Evolutionary conservation across 371 early-diverging fungal genomes (phyloP), one percentile per base, ranked within the genome.

Genomic region (Circinella umbellata): DNA sequence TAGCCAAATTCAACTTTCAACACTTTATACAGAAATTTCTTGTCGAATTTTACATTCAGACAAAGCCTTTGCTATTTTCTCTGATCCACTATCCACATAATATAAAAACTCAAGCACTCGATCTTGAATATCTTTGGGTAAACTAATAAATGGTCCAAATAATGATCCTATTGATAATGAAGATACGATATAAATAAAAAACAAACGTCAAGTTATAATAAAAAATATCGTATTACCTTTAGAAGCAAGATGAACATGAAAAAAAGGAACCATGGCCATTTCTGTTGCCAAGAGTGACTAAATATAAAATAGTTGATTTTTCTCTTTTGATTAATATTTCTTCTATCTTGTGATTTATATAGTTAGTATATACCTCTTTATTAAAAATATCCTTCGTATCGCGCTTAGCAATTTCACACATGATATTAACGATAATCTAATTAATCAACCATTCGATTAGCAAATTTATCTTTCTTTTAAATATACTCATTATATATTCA

Each of bases 51-150:
- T 67, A 53, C 74, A 76, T 64, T 67, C 65, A 42, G 66, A 18
- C 55, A 80, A 64, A 34, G 81, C 78, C 47, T 51, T 39, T 9
- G 67, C 65, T 59, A 80, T 70, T 35, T 76, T 80, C n/a, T 68
- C 63, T 34, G 78, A 71, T 49, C 66, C 66, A 39, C 73, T 74
- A 69, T 71, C 65, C 0, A 80, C 64, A 72, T 81, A 87, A 66
- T 72, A 76, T 20, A 87, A 77, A 72, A 84, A 84, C 66, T 87
- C 85, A 46, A 87, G 66, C 38, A 85, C 87, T 10, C 84, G 75
- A 36, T 80, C 76, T 69, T 87, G 87, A 0, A 82, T 69, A 49
- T 77, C 80, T 9, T 70, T 68, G 0, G 87, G 85, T 37, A 87
- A 47, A 7, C 73, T 70, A 0, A 76, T 73, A 64, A 84, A 85